Evolutionary conservation across 164 flowering plant species (phyloP).

Genomic region (Vitis labrusca): DNA sequence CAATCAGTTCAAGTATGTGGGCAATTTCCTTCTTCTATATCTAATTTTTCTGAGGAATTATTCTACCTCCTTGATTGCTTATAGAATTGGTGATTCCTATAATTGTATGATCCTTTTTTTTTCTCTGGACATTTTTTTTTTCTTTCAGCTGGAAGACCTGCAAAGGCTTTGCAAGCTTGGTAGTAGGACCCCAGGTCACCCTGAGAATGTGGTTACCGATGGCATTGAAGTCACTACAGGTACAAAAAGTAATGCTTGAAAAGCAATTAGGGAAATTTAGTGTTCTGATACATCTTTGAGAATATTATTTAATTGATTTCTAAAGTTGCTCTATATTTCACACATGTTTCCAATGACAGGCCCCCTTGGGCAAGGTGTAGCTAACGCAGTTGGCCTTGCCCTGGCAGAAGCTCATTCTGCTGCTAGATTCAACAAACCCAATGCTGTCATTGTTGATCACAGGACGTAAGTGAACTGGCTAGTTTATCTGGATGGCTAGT

Average conservation of each 20-base stretch:
- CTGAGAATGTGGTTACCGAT: slow-evolving; percentile 47
- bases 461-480: slow-evolving; percentile 29
- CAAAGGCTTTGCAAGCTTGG: slow-evolving; percentile 43
- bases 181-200: slow-evolving; percentile 59
- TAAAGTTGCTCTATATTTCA: no score
- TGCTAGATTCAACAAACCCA: slow-evolving; percentile 57
- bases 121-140: no score
- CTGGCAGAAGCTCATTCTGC: slow-evolving; percentile 60
- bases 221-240: slow-evolving; percentile 70
- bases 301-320: not conserved
- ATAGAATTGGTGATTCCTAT: no score
- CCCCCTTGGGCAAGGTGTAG: slow-evolving; percentile 69
- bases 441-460: slow-evolving; percentile 44
- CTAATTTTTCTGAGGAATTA: not conserved
- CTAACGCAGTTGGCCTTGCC: slow-evolving; percentile 67
- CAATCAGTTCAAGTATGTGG: slow-evolving; percentile 40
- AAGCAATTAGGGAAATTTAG: not conserved
- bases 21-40: not conserved
- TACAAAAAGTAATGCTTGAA: not conserved
- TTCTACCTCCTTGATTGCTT: no score
- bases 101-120: no score
- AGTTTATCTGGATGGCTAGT: not conserved
- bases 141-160: slow-evolving; percentile 31
- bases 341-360: slow-evolving; percentile 21
- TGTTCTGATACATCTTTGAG: not conserved